Percentiles rank a stretch among this genome's conserved stretches.
phyloP scores from a whole-genome alignment of 768 basidiomycete species.

The Suillus spraguei region DNA sequence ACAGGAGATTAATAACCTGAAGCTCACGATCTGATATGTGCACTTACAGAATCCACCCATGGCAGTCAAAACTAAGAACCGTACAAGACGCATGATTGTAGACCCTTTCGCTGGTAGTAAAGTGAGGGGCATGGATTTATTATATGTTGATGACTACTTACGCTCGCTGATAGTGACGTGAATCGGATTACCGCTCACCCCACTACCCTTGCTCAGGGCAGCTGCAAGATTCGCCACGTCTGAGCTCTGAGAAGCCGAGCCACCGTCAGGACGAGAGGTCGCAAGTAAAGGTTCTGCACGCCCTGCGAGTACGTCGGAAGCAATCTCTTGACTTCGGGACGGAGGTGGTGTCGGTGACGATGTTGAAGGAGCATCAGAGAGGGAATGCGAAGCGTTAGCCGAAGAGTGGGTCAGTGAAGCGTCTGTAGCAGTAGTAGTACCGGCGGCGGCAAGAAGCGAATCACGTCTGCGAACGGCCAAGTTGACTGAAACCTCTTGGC shows the following conservation, averaged over 20 bases:
- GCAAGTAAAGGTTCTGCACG: slow-evolving; percentile 19
- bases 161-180: slow-evolving; percentile 84
- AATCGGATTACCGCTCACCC: slow-evolving; percentile 60
- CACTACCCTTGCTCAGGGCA: slow-evolving; percentile 44
- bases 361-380: slow-evolving; percentile 19
- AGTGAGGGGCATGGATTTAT: slow-evolving; percentile 9
- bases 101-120: slow-evolving; percentile 61
- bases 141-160: slow-evolving; percentile 37
- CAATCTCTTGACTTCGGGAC: slow-evolving; percentile 45
- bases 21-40: slow-evolving; percentile 1
- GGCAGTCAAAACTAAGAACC: slow-evolving; percentile 58
- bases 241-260: slow-evolving; percentile 16
- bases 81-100: slow-evolving; percentile 61
- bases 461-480: slow-evolving; percentile 73
- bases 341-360: slow-evolving; percentile 24
- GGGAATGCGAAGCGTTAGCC: slow-evolving; percentile 8
- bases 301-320: slow-evolving; percentile 40
- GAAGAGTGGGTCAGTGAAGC: slow-evolving; percentile 13
- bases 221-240: slow-evolving; percentile 46
- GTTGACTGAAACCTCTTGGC: slow-evolving; percentile 56
- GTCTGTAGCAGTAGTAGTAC: slow-evolving; percentile 16
- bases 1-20: background rate
- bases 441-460: slow-evolving; percentile 50
- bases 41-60: slow-evolving; percentile 69
- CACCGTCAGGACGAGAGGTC: slow-evolving; percentile 2